phyloP scores from a whole-genome alignment of 768 basidiomycete genomes.

The Flagelloscypha sp. region DNA sequence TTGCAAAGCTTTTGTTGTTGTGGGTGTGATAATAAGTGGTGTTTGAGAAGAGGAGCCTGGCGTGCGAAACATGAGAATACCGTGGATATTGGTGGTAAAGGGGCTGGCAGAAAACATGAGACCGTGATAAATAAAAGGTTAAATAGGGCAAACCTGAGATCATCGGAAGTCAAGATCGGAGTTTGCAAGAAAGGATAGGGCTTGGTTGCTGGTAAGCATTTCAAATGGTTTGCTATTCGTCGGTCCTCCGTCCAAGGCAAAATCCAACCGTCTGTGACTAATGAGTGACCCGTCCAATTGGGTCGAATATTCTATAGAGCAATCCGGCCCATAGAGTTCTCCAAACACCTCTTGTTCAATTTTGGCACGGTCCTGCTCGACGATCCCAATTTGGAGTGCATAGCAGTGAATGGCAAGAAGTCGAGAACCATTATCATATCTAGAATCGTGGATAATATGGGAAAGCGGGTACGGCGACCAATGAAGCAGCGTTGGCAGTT shows the following conservation, averaged over 20 bases:
- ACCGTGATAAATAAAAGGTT: too few species aligned
- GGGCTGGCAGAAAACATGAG: too few species aligned
- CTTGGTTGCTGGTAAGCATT: too few species aligned
- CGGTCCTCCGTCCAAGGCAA: slow-evolving; percentile 62
- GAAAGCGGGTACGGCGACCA: slow-evolving; percentile 60
- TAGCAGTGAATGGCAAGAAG: slow-evolving; percentile 74
- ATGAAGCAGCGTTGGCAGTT: slow-evolving; percentile 48
- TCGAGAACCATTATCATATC: slow-evolving; percentile 52
- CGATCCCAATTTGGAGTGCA: slow-evolving; percentile 67
- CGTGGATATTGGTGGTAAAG: slow-evolving; percentile 52
- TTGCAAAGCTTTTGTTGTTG: slow-evolving; percentile 50
- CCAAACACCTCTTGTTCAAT: slow-evolving; percentile 59
- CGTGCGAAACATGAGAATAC: slow-evolving; percentile 54
- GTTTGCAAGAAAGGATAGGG: too few species aligned
- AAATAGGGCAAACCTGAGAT: too few species aligned
- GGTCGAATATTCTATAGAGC: slow-evolving; percentile 47
- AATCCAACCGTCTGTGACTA: slow-evolving; percentile 71
- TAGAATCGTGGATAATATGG: slow-evolving; percentile 32
- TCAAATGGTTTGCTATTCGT: too few species aligned
- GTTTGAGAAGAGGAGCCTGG: slow-evolving; percentile 21
- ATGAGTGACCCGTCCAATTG: slow-evolving; percentile 36
- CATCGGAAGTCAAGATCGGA: too few species aligned
- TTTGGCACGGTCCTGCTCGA: slow-evolving; percentile 63
- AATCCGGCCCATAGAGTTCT: slow-evolving; percentile 50
- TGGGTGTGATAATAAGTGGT: slow-evolving; percentile 54